Conservation (phyloP, 331 rosid species). For the Stylosanthes scabra region DNA sequence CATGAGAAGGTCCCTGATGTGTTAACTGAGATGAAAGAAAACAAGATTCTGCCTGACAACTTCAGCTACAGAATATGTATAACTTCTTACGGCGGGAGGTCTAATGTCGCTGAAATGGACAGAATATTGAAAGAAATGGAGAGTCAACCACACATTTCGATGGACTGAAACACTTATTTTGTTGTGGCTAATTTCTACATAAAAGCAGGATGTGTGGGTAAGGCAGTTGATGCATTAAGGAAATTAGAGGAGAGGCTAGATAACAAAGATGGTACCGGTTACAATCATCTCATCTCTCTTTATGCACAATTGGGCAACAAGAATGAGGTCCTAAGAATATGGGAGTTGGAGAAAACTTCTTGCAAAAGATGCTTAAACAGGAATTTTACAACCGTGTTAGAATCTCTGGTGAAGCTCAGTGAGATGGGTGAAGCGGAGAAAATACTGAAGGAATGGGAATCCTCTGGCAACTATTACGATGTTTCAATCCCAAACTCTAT, state of each 20-base stretch:
- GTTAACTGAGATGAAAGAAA: conserved; percentile 73
- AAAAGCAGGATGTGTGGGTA: conserved; percentile 52
- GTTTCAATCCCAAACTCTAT: conserved; percentile 61
- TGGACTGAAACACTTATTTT: conserved; percentile 90
- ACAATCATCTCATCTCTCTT: conserved; percentile 77
- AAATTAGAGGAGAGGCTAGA: conserved; percentile 72
- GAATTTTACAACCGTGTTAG: conserved; percentile 65
- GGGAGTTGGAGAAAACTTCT: conserved; percentile 66
- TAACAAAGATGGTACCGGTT: conserved; percentile 64
- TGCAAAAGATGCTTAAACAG: conserved; percentile 75
- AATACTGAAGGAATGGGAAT: conserved; percentile 75
- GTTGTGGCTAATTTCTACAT: conserved; percentile 70
- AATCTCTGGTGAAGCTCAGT: conserved; percentile 70
- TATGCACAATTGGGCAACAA: conserved; percentile 60
- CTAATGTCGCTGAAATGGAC: conserved; percentile 67
- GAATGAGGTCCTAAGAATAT: conserved; percentile 72
- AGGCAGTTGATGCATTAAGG: conserved; percentile 65
- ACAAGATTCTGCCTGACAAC: conserved; percentile 68
- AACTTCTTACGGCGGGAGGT: conserved; percentile 67
- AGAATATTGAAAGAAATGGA: conserved; percentile 74
- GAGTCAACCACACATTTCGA: conserved; percentile 55
- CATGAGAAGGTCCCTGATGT: conserved; percentile 72
- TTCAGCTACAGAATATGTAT: conserved; percentile 86
- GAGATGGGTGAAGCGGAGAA: conserved; percentile 76
- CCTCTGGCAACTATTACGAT: conserved; percentile 77